Evolutionary conservation across 2,329 filamentous ascomycete species (phyloP).

Genomic region (Aspergillus vadensis): DNA sequence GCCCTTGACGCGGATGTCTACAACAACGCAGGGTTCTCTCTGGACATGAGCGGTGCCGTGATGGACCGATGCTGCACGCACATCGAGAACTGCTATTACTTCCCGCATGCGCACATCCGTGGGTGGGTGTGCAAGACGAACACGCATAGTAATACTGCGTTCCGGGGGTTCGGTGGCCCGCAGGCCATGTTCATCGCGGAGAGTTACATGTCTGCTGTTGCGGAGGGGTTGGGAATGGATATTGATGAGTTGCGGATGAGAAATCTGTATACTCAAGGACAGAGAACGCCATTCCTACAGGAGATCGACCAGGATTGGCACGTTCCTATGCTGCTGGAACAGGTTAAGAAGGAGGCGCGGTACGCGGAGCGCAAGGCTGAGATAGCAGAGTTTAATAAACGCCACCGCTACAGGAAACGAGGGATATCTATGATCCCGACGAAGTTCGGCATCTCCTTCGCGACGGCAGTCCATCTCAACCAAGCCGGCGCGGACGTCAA

Average conservation of each 20-base stretch:
- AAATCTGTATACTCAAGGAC: conserved; percentile 25
- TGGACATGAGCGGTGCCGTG: conserved; percentile 27
- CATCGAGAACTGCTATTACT: conserved; percentile 28
- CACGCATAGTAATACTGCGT: conserved; percentile 28
- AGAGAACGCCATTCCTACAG: conserved; percentile 27
- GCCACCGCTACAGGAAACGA: conserved; percentile 25
- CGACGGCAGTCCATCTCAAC: conserved; percentile 29
- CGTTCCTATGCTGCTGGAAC: conserved; percentile 25
- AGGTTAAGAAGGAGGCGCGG: conserved; percentile 19
- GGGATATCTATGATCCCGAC: conserved; percentile 28
- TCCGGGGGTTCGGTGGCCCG: conserved; percentile 28
- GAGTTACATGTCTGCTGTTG: conserved; percentile 23
- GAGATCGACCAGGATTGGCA: conserved; percentile 30
- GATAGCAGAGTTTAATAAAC: conserved; percentile 18
- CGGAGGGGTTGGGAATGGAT: conserved; percentile 22
- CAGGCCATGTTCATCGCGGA: conserved; percentile 30
- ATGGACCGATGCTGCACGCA: conserved; percentile 29
- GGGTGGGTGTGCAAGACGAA: conserved; percentile 29
- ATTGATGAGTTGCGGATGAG: conserved; percentile 23
- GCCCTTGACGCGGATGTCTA: conserved; percentile 22
- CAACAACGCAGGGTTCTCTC: conserved; percentile 24
- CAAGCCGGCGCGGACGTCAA: conserved; percentile 25
- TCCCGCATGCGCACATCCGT: conserved; percentile 26
- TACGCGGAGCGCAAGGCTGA: conserved; percentile 13
- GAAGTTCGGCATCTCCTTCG: conserved; percentile 31